Evolutionary conservation across 2,329 filamentous ascomycete species (phyloP), one percentile per base, ranked within the genome.

Genomic region (Monilinia fructicola): DNA sequence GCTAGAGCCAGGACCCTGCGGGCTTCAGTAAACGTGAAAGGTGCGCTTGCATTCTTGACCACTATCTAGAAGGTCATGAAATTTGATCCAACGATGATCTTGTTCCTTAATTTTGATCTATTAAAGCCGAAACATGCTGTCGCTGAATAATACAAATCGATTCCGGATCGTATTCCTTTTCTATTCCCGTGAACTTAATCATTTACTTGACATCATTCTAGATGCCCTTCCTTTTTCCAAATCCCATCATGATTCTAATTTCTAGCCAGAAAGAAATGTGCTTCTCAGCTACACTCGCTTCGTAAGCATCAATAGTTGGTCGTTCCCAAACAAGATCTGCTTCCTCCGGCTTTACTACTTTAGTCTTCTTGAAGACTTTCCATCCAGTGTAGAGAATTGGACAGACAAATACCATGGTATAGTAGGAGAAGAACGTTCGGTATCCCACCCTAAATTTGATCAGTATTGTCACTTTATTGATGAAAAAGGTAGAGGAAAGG

Each of bases 361-460:
- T 86, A 0, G 89, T 91, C 74, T 81, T 84, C 76, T 90, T 86
- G 65, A 87, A 67, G 2, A 90, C 28, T 77, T 93, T 94, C 87
- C 89, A 93, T 1, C 83, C 85, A 3, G 91, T 54, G 74, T 86
- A 93, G 5, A 89, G 76, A 2, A 86, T 69, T 0, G 84, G 85
- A 26, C 68, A 72, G 4, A 93, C 78, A 0, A 89, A 73, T 0
- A 88, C 89, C 67, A 93, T 84, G 50, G 86, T 86, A 76, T 93
- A 93, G 5, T 80, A 82, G 77, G 92, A 92, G 48, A 93, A 77
- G 74, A 94, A 95, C 0, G 67, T 70, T 0, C 82, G 0, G 91
- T 75, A 68, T 73, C 87, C 91, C 91, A 94, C 3, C 83, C 82
- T 1, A 28, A 16, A 42, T 1, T 54, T 28, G n/a, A 35, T 67